These are phyloP conservation scores for Sporothrix euskadiensis DNA, from an alignment of 2,329 filamentous ascomycete species.

Conservation along the genomic window DNA sequence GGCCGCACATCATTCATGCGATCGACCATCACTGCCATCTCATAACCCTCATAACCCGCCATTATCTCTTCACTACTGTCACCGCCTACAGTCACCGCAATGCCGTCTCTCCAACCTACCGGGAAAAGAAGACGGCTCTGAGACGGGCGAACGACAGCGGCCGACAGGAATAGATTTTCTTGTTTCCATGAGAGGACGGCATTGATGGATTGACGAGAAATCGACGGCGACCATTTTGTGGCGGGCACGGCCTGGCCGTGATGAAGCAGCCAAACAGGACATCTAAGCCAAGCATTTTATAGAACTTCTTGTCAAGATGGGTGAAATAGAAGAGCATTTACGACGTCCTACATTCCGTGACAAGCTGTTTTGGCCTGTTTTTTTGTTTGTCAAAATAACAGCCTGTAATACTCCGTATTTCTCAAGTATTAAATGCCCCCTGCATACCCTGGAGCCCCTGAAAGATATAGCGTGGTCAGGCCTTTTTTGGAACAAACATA, in stretches of 20 bases:
- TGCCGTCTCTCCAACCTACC: not conserved
- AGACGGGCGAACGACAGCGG: too few relatives aligned
- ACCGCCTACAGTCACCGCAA: not conserved
- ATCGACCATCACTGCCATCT: not conserved
- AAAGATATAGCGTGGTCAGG: not conserved
- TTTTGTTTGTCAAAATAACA: not conserved
- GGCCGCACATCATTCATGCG: slow-evolving; percentile 15
- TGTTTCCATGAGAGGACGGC: not conserved
- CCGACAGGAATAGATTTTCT: not conserved
- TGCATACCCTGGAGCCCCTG: not conserved
- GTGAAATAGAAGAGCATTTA: not conserved
- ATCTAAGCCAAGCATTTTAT: not conserved
- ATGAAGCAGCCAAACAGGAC: not conserved
- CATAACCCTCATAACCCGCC: not conserved
- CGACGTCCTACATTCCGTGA: not conserved
- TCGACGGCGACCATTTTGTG: not conserved
- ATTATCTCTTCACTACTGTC: not conserved
- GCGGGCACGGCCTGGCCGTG: not conserved
- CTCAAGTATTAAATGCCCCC: not conserved
- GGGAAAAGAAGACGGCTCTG: not conserved
- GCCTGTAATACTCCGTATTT: too few relatives aligned
- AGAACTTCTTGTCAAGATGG: not conserved
- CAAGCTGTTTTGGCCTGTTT: not conserved
- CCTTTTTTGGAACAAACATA: not conserved
- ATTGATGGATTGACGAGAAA: not conserved